A percentile compares a stretch with the other conserved stretches of the same genome.
Conservation (phyloP, 1,139 yeast species). For the Suhomyces maxii region DNA sequence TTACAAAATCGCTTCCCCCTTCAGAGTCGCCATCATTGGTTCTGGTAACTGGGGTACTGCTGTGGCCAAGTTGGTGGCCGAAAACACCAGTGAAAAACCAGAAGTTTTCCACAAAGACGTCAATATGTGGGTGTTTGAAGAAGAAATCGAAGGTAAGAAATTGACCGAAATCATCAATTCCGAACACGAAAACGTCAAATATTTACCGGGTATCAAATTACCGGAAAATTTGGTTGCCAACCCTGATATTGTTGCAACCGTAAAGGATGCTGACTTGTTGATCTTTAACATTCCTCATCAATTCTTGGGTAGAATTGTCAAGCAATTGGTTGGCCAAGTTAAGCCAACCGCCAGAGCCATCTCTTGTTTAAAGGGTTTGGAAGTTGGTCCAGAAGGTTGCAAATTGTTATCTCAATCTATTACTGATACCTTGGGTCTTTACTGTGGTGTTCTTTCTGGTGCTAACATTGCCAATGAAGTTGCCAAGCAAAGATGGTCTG, state of each 20-base stretch:
- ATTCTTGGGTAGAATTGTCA: constrained; percentile 71
- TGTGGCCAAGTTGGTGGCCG: constrained; percentile 90
- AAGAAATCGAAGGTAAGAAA: constrained; percentile 64
- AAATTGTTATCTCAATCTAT: constrained; percentile 75
- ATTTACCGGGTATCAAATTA: constrained; percentile 76
- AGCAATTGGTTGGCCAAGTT: constrained; percentile 74
- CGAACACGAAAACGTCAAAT: constrained; percentile 84
- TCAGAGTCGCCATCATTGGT: constrained; percentile 64
- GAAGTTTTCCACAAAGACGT: constrained; percentile 67
- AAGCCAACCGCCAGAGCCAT: constrained; percentile 73
- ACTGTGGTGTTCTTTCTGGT: constrained; percentile 93
- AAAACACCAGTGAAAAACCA: constrained; percentile 71
- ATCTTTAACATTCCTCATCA: constrained; percentile 95
- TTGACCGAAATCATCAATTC: constrained; percentile 86
- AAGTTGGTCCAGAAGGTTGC: constrained; percentile 78
- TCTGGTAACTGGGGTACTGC: constrained; percentile 96
- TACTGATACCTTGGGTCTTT: constrained; percentile 72
- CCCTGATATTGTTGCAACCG: constrained; percentile 76
- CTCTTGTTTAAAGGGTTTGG: constrained; percentile 91
- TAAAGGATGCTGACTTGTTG: constrained; percentile 73
- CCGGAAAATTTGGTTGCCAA: constrained; percentile 82
- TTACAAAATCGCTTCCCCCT: constrained; percentile 40
- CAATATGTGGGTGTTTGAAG: constrained; percentile 95
- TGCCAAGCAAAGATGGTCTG: constrained; percentile 90
- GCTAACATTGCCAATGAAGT: constrained; percentile 96